Evolutionary conservation across 2,329 filamentous ascomycete species (phyloP).

Genomic region (Penicillium sp.): DNA sequence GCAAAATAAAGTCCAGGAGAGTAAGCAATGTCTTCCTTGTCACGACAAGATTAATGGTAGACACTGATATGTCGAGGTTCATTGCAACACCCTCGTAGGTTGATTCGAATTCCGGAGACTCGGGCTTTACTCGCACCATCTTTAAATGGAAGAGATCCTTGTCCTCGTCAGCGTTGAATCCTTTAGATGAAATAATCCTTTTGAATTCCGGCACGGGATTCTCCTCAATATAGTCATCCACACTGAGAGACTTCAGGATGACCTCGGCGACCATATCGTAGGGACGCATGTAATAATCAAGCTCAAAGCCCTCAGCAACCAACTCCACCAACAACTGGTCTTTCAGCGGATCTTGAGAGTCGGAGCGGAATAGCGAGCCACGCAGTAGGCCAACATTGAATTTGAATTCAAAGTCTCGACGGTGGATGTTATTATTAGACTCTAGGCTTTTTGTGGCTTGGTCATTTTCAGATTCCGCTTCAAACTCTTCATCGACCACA

Average conservation of each 20-base stretch:
- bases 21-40: conserved; percentile 91
- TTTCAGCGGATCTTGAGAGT: conserved; percentile 69
- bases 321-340: conserved; percentile 87
- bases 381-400: conserved; percentile 94
- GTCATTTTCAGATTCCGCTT: conserved; percentile 61
- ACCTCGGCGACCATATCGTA: conserved; percentile 95
- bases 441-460: conserved; percentile 49
- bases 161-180: conserved; percentile 64
- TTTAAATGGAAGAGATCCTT: conserved; percentile 83
- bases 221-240: conserved; percentile 92
- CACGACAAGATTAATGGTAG: conserved; percentile 93
- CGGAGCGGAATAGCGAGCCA: conserved; percentile 85
- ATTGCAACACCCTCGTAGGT: conserved; percentile 91
- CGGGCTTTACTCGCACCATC: conserved; percentile 81
- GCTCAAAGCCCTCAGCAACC: conserved; percentile 80
- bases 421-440: conserved; percentile 69
- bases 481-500: conserved; percentile 66
- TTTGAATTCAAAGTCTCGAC: conserved; percentile 91
- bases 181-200: conserved; percentile 92
- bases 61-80: conserved; percentile 85
- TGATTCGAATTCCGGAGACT: conserved; percentile 88
- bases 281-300: conserved; percentile 82
- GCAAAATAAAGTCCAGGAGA: conserved; percentile 85
- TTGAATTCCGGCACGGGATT: conserved; percentile 88
- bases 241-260: conserved; percentile 75